phyloP scores from a whole-genome alignment of 2,329 filamentous ascomycete genomes.

The Helotiales sp. region DNA sequence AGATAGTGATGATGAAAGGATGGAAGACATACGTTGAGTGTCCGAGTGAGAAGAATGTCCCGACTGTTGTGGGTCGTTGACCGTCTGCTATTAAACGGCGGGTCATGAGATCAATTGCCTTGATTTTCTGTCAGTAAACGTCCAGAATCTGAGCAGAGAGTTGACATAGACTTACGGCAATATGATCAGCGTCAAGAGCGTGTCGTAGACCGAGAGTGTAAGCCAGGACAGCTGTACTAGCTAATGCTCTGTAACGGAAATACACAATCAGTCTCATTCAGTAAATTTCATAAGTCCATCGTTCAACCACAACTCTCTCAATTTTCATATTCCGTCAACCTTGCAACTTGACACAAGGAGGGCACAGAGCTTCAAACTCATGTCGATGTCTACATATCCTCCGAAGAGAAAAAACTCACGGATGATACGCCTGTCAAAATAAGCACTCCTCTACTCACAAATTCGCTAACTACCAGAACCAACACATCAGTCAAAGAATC shows the following conservation, averaged over 20 bases:
- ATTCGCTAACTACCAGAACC: neutral
- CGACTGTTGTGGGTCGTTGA: conserved; percentile 86
- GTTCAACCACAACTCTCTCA: too few relatives aligned
- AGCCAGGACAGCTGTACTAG: conserved; percentile 81
- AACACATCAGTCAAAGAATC: neutral
- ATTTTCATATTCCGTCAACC: neutral
- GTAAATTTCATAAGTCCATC: too few relatives aligned
- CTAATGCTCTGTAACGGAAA: conserved; percentile 49
- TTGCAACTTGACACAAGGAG: too few relatives aligned
- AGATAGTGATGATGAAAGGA: too few relatives aligned
- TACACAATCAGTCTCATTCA: neutral
- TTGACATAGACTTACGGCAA: conserved; percentile 49
- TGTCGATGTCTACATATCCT: neutral
- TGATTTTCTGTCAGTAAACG: neutral
- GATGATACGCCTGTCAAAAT: conserved; percentile 9
- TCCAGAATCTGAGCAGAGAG: neutral
- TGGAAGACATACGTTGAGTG: conserved; percentile 68
- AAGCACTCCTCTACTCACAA: neutral
- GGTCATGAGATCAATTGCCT: conserved; percentile 89
- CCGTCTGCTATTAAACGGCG: conserved; percentile 84
- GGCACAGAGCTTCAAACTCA: neutral
- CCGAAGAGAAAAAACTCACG: neutral
- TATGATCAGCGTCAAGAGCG: conserved; percentile 97
- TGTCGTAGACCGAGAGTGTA: conserved; percentile 91
- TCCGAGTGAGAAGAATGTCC: conserved; percentile 91